Percentiles rank a stretch among this genome's conserved stretches.
These are phyloP conservation scores for Globisporangium nodosum DNA, from an alignment of 352 stramenopile species.

Conservation along the genomic window DNA sequence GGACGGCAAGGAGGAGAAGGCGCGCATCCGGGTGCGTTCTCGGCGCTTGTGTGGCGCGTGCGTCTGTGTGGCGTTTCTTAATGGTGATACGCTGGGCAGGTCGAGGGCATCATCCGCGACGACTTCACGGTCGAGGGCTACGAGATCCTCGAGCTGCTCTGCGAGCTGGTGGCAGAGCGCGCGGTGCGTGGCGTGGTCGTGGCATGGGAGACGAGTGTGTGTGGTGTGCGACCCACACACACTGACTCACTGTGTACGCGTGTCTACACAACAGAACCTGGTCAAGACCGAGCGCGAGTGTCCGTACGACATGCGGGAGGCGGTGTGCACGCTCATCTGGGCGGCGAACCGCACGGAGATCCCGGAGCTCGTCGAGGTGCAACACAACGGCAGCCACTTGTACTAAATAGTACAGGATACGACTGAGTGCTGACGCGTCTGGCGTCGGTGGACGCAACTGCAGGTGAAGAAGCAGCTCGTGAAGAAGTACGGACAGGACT, in stretches of 20 bases:
- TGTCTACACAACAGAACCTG: conserved; percentile 44
- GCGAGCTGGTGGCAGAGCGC: conserved; percentile 90
- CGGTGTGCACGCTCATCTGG: conserved; percentile 94
- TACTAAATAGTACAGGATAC: not conserved
- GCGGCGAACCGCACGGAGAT: conserved; percentile 89
- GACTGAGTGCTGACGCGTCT: too few species aligned
- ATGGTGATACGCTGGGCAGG: conserved; percentile 23
- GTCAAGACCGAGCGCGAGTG: conserved; percentile 90
- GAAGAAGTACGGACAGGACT: conserved; percentile 89
- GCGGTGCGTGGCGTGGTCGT: conserved; percentile 37
- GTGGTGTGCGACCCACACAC: too few species aligned
- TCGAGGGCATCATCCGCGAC: conserved; percentile 92
- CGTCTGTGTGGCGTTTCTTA: too few species aligned
- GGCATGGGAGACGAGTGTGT: not conserved
- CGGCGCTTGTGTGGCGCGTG: too few species aligned
- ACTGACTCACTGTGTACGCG: not conserved
- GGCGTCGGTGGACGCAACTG: not conserved
- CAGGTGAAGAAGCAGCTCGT: conserved; percentile 83
- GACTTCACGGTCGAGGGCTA: conserved; percentile 96
- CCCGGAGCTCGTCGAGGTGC: conserved; percentile 87
- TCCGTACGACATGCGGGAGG: conserved; percentile 91
- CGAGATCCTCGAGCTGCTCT: conserved; percentile 93
- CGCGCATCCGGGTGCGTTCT: conserved; percentile 88
- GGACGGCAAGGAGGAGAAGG: conserved; percentile 92
- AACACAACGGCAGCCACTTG: not conserved